phyloP scores from a whole-genome alignment of 176 grass and related monocot genomes.

The Pharus latifolius region DNA sequence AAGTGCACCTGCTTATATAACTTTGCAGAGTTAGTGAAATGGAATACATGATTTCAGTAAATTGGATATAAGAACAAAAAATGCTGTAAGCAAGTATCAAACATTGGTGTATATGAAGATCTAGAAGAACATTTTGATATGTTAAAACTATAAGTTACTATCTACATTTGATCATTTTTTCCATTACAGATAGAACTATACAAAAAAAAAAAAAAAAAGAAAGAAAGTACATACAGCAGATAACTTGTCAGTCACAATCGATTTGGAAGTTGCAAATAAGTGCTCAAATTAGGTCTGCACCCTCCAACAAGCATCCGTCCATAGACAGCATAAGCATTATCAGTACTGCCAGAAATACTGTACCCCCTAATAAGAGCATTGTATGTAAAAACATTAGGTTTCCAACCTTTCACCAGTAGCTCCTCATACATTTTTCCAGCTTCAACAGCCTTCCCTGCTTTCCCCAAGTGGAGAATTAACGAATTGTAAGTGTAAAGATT shows the following conservation, averaged over 20 bases:
- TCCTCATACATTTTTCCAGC: constrained; percentile 79
- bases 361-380: constrained; percentile 86
- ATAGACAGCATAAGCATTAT: constrained; percentile 67
- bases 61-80: neutral
- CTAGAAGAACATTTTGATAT: neutral
- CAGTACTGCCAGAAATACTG: constrained; percentile 42
- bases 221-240: constrained; percentile 1
- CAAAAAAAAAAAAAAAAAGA: too few relatives aligned
- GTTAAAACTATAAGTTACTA: neutral
- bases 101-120: neutral
- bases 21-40: neutral
- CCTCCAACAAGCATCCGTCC: constrained; percentile 71
- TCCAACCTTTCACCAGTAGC: constrained; percentile 60
- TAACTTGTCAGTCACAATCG: constrained; percentile 26
- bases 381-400: constrained; percentile 87
- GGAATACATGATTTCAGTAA: neutral
- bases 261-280: constrained; percentile 85
- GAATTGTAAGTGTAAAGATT: constrained; percentile 92
- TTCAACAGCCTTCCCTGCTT: constrained; percentile 60
- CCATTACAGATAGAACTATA: constrained; percentile 21
- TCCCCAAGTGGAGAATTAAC: constrained; percentile 78
- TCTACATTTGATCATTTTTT: constrained; percentile 20
- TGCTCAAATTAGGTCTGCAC: constrained; percentile 67
- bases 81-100: neutral
- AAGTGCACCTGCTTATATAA: neutral